Percentiles rank a stretch among this genome's conserved stretches.
These are phyloP conservation scores for Kazachstania taianensis DNA, from an alignment of 805 yeast species.

Conservation along the genomic window DNA sequence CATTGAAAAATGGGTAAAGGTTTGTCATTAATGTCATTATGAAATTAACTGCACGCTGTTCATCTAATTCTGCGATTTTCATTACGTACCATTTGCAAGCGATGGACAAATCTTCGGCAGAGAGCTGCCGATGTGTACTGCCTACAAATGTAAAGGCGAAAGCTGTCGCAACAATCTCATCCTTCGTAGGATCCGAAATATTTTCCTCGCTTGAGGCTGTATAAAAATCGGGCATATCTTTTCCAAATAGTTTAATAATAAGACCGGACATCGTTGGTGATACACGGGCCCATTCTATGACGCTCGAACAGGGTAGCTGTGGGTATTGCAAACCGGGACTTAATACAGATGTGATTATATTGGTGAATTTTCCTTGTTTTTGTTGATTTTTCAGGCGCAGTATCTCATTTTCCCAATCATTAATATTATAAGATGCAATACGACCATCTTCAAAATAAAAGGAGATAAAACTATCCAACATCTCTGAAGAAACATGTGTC, in stretches of 20 bases:
- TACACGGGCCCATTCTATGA: conserved; percentile 24
- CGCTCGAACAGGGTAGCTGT: conserved; percentile 13
- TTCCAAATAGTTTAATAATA: conserved; percentile 14
- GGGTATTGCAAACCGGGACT: conserved; percentile 24
- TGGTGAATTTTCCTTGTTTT: conserved; percentile 18
- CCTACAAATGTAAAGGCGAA: conserved; percentile 29
- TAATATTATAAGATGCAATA: conserved; percentile 16
- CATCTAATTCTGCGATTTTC: conserved; percentile 14
- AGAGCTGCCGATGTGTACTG: conserved; percentile 26
- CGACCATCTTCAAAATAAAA: conserved; percentile 20
- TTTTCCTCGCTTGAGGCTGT: conserved; percentile 12
- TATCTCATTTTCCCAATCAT: conserved; percentile 22
- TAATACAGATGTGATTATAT: conserved; percentile 23
- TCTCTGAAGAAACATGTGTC: conserved; percentile 17
- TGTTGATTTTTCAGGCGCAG: conserved; percentile 16
- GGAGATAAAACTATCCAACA: conserved; percentile 21
- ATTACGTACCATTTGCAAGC: conserved; percentile 26
- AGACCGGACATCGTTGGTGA: conserved; percentile 29
- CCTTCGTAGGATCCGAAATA: conserved; percentile 11
- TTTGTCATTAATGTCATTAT: conserved; percentile 19
- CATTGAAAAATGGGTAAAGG: conserved; percentile 27
- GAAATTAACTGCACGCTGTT: conserved; percentile 21
- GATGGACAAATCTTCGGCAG: conserved; percentile 29
- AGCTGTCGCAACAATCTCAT: conserved; percentile 23
- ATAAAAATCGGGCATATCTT: conserved; percentile 15